A percentile compares a stretch with the other conserved stretches of the same genome.
phyloP scores from a whole-genome alignment of 2,329 filamentous ascomycete genomes.

The Venturia nashicola region DNA sequence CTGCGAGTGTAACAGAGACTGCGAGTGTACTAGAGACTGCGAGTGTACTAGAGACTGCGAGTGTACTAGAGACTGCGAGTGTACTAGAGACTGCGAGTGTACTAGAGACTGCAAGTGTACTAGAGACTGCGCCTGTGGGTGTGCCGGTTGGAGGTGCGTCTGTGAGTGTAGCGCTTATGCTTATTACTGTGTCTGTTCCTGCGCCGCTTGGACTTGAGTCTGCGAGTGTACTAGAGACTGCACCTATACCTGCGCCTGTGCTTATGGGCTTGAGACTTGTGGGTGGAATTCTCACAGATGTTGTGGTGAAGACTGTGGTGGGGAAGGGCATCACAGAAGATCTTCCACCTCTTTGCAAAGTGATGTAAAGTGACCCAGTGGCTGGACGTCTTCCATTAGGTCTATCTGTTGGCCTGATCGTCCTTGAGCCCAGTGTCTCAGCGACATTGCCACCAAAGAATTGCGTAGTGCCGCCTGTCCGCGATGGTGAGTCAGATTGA shows the following conservation, averaged over 20 bases:
- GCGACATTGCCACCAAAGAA: neutral
- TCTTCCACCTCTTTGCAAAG: neutral
- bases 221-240: too few relatives aligned
- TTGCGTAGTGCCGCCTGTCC: neutral
- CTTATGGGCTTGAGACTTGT: neutral
- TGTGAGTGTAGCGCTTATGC: neutral
- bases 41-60: too few relatives aligned
- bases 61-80: too few relatives aligned
- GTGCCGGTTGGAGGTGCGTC: neutral
- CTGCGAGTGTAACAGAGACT: too few relatives aligned
- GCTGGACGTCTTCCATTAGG: neutral
- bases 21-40: too few relatives aligned
- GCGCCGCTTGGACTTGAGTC: too few relatives aligned
- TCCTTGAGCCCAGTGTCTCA: neutral
- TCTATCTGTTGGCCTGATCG: neutral
- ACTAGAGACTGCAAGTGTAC: too few relatives aligned
- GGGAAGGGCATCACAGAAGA: neutral
- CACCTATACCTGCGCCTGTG: too few relatives aligned
- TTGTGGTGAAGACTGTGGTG: neutral
- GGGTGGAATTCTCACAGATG: neutral
- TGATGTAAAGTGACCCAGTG: neutral
- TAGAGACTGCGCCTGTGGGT: too few relatives aligned
- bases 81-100: too few relatives aligned
- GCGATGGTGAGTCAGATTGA: neutral
- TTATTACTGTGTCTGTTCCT: too few relatives aligned